Conservation (phyloP, 2,329 filamentous ascomycete genomes). For the Sarocladium kiliense region DNA sequence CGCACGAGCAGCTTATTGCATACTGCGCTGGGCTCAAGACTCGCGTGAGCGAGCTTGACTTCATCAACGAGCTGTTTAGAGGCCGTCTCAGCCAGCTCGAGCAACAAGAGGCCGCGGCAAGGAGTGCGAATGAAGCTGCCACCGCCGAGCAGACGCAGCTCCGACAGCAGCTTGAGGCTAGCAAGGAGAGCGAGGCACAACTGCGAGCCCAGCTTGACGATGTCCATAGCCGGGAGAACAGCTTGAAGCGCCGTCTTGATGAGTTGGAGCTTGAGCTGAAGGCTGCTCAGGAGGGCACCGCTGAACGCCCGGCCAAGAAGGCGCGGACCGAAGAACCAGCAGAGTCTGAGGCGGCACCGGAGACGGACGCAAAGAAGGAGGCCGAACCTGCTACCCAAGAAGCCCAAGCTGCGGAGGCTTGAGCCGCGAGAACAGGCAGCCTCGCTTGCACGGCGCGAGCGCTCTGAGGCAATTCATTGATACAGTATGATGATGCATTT, state of each 20-base stretch:
- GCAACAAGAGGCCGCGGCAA: constrained; percentile 63
- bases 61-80: constrained; percentile 83
- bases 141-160: constrained; percentile 52
- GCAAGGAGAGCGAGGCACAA: constrained; percentile 33
- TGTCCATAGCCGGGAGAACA: constrained; percentile 71
- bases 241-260: constrained; percentile 75
- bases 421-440: not conserved
- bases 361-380: constrained; percentile 11
- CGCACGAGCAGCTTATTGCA: constrained; percentile 73
- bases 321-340: not conserved
- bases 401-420: not conserved
- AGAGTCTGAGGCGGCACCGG: not conserved
- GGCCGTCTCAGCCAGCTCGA: constrained; percentile 75
- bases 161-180: constrained; percentile 48
- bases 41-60: constrained; percentile 87
- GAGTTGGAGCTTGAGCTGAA: constrained; percentile 61
- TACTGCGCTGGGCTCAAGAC: constrained; percentile 89
- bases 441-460: not conserved
- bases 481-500: not conserved
- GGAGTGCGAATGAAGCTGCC: constrained; percentile 54
- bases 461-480: too few species aligned
- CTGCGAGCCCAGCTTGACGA: constrained; percentile 66
- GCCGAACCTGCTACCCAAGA: constrained; percentile 1
- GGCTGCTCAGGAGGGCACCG: constrained; percentile 12
- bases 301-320: constrained; percentile 14